Evolutionary conservation across 257 asterid species (phyloP).

Genomic region (Misopates orontium): DNA sequence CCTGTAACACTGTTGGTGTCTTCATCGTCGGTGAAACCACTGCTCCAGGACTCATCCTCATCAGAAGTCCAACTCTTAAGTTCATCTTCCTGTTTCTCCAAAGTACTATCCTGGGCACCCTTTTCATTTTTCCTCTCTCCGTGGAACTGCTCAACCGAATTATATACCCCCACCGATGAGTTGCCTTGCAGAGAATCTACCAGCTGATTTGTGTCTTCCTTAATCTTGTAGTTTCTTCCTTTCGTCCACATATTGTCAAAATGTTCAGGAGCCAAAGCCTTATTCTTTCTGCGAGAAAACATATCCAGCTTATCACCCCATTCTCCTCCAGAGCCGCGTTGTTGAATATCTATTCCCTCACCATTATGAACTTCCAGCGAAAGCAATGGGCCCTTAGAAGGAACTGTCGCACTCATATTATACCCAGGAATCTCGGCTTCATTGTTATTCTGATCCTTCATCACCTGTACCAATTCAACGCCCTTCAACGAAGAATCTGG

Average conservation of each 20-base stretch:
- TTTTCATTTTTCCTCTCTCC: conserved; percentile 41
- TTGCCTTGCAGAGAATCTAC: conserved; percentile 38
- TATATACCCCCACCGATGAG: conserved; percentile 45
- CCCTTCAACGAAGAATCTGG: conserved; percentile 80
- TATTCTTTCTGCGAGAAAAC: conserved; percentile 72
- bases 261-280: conserved; percentile 88
- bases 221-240: conserved; percentile 78
- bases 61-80: conserved; percentile 42
- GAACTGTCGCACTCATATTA: conserved; percentile 35
- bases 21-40: conserved; percentile 79
- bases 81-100: conserved; percentile 46
- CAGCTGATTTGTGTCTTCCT: conserved; percentile 39
- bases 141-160: conserved; percentile 47
- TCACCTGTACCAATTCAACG: conserved; percentile 86
- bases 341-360: conserved; percentile 57
- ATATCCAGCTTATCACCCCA: conserved; percentile 82
- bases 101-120: conserved; percentile 17
- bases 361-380: conserved; percentile 49
- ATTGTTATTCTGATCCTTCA: conserved; percentile 54
- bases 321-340: conserved; percentile 70
- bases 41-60: conserved; percentile 66
- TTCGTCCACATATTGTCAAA: conserved; percentile 96
- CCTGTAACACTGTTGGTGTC: conserved; percentile 65
- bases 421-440: conserved; percentile 38
- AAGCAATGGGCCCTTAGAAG: conserved; percentile 86